A percentile compares a stretch with the other conserved stretches of the same genome.
Conservation (phyloP, 352 stramenopile species). For the Pythium dissimile region DNA sequence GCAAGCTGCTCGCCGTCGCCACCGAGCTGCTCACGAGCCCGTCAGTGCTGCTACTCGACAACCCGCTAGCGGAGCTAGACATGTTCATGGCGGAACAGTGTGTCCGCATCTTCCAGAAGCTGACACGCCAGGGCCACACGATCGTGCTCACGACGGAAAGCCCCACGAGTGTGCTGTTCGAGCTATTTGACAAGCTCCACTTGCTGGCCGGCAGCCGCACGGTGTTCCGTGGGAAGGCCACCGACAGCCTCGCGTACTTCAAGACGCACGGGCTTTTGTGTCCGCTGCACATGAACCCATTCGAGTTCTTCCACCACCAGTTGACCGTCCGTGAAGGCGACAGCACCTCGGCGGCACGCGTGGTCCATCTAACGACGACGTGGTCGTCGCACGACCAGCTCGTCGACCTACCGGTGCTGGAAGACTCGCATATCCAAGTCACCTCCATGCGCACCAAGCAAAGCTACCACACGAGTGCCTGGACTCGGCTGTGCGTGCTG, state of each 20-base stretch:
- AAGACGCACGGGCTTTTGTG: conserved; percentile 16
- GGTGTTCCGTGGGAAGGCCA: conserved; percentile 27
- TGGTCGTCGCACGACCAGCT: conserved; percentile 4
- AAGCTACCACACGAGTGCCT: too few relatives aligned
- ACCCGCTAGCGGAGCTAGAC: conserved; percentile 64
- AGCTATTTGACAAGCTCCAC: conserved; percentile 30
- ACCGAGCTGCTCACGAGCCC: conserved; percentile 79
- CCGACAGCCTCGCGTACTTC: conserved; percentile 27
- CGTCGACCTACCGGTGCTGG: not conserved
- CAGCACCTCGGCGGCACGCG: not conserved
- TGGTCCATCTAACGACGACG: conserved; percentile 10
- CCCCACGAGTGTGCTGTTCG: conserved; percentile 35
- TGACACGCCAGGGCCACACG: conserved; percentile 76
- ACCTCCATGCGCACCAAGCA: not conserved
- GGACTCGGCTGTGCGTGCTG: not conserved
- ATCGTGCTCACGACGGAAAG: conserved; percentile 87
- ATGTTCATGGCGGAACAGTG: conserved; percentile 54
- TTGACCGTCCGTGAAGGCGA: conserved; percentile 11
- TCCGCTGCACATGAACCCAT: conserved; percentile 27
- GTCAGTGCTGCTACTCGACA: conserved; percentile 80
- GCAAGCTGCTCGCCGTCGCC: conserved; percentile 76
- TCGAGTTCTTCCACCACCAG: conserved; percentile 29
- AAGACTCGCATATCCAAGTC: not conserved
- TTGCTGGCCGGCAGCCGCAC: conserved; percentile 20
- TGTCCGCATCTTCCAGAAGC: conserved; percentile 40